Conservation (phyloP, 768 basidiomycete genomes). For the Phanerochaete carnosa region DNA sequence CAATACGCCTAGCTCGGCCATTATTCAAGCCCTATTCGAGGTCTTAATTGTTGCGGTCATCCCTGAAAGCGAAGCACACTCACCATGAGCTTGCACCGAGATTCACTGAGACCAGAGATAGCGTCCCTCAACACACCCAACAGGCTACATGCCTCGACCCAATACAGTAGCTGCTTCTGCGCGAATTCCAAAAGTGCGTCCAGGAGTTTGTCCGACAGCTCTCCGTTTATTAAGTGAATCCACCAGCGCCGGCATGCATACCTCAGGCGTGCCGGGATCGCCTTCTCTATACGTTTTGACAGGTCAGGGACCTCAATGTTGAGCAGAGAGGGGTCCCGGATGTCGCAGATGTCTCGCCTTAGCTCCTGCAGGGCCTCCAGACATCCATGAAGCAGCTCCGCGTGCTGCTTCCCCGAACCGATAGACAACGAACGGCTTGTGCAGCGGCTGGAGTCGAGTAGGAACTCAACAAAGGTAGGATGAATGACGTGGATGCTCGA, state of each 20-base stretch:
- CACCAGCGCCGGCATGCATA: constrained; percentile 23
- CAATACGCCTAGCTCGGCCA: no score
- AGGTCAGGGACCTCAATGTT: constrained; percentile 4
- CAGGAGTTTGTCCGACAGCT: not conserved
- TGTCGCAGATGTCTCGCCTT: constrained; percentile 4
- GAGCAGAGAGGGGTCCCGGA: not conserved
- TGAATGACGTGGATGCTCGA: not conserved
- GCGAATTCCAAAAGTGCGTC: constrained; percentile 12
- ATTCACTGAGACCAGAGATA: not conserved
- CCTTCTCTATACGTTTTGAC: not conserved
- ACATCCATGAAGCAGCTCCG: not conserved
- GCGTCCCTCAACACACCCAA: constrained; percentile 1
- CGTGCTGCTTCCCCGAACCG: not conserved
- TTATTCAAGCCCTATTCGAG: no score
- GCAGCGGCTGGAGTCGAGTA: not conserved
- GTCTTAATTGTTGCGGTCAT: no score
- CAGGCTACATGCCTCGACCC: constrained; percentile 19
- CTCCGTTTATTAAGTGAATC: constrained; percentile 13
- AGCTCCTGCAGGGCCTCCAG: not conserved
- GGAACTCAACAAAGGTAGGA: not conserved
- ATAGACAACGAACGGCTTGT: not conserved
- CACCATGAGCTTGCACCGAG: not conserved
- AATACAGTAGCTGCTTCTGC: constrained; percentile 16
- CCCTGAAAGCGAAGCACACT: no score
- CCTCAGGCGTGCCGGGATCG: constrained; percentile 14